These are phyloP conservation scores for Phytophthora kernoviae DNA, from an alignment of 352 stramenopile genomes.

Conservation along the genomic window DNA sequence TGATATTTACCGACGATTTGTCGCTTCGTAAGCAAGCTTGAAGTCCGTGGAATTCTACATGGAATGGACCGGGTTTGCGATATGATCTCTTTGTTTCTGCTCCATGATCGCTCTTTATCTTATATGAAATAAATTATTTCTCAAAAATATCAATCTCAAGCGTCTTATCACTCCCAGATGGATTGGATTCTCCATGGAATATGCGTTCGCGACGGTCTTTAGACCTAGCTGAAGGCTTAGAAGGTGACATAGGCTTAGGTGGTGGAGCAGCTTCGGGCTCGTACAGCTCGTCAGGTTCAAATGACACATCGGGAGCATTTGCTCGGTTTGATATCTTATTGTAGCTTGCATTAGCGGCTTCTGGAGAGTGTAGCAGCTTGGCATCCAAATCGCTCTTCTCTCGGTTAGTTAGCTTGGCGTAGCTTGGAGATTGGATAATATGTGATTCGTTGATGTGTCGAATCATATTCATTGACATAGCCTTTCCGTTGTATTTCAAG, in stretches of 20 bases:
- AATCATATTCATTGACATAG: constrained; percentile 11
- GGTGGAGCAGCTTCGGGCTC: no score
- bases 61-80: constrained; percentile 8
- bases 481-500: constrained; percentile 7
- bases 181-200: constrained; percentile 5
- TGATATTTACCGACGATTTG: constrained; percentile 7
- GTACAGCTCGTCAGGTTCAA: constrained; percentile 8
- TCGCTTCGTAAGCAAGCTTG: constrained; percentile 5
- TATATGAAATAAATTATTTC: constrained; percentile 10
- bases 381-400: constrained; percentile 3
- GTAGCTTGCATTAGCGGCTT: constrained; percentile 4
- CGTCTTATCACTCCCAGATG: constrained; percentile 4
- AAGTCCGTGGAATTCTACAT: constrained; percentile 10
- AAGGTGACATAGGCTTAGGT: constrained; percentile 2
- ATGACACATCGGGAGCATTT: constrained; percentile 3
- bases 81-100: constrained; percentile 8
- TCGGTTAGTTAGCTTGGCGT: constrained; percentile 5
- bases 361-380: constrained; percentile 3
- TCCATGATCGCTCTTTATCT: constrained; percentile 10
- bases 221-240: constrained; percentile 1
- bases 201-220: constrained; percentile 9
- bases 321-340: constrained; percentile 8
- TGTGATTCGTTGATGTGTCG: constrained; percentile 4
- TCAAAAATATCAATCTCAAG: constrained; percentile 9
- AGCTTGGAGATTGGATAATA: constrained; percentile 3